These are phyloP conservation scores for Colletotrichum cereale DNA, from an alignment of 2,329 filamentous ascomycete genomes.

Conservation along the genomic window DNA sequence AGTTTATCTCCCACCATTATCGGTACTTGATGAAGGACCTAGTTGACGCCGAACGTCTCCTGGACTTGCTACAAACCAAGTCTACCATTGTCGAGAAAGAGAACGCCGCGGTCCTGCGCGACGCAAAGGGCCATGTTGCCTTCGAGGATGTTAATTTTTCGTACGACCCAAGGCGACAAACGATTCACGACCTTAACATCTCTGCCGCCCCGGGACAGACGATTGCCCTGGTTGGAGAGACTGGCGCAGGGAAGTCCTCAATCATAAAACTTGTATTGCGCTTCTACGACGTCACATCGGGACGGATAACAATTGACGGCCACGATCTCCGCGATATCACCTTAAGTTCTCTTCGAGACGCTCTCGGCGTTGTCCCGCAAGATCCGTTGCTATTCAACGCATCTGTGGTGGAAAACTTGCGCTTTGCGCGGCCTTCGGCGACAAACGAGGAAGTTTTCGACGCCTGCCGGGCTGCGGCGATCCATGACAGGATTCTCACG, in stretches of 20 bases:
- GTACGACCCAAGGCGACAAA: constrained; percentile 65
- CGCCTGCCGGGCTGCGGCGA: constrained; percentile 60
- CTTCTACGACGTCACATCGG: constrained; percentile 69
- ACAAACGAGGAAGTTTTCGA: constrained; percentile 6
- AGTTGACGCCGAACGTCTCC: constrained; percentile 74
- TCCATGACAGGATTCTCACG: constrained; percentile 66
- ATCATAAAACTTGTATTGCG: constrained; percentile 71
- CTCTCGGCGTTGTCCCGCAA: constrained; percentile 75
- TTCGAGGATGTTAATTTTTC: constrained; percentile 68
- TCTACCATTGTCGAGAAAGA: constrained; percentile 64
- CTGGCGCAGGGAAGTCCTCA: constrained; percentile 73
- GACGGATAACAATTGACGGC: constrained; percentile 48
- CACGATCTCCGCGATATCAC: constrained; percentile 45
- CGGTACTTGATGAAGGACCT: constrained; percentile 55
- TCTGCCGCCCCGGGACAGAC: constrained; percentile 65
- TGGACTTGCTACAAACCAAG: constrained; percentile 68
- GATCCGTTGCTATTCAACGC: constrained; percentile 80
- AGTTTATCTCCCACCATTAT: constrained; percentile 46
- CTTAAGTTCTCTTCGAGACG: constrained; percentile 48
- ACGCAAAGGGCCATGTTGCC: constrained; percentile 62
- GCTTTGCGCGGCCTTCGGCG: constrained; percentile 45
- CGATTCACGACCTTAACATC: constrained; percentile 63
- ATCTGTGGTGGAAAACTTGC: constrained; percentile 75
- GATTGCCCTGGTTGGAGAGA: constrained; percentile 72
- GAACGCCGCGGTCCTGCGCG: constrained; percentile 57